Evolutionary conservation across 1,284 basidiomycete genomes (phyloP).

Genomic region (Volvariella surrecta): DNA sequence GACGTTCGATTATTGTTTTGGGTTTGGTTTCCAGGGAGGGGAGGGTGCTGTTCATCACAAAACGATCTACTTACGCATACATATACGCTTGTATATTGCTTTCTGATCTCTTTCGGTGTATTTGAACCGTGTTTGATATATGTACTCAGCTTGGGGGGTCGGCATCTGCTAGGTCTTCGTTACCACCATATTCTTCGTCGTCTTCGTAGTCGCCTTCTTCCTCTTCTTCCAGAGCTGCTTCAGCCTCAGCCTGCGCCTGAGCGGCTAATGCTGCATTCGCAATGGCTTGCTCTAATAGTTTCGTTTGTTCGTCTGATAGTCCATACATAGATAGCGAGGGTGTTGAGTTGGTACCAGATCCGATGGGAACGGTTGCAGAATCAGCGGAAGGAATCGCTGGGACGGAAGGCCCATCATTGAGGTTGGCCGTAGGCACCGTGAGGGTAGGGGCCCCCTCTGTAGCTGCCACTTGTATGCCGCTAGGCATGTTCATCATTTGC

Average conservation of each 20-base stretch:
- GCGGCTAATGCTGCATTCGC: conserved; percentile 62
- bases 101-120: not conserved
- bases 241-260: conserved; percentile 66
- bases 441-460: not conserved
- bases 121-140: not conserved
- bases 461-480: conserved; percentile 2
- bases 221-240: conserved; percentile 61
- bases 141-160: conserved; percentile 5
- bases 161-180: conserved; percentile 14
- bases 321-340: conserved; percentile 52
- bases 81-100: not conserved
- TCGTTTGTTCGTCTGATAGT: conserved; percentile 61
- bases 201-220: conserved; percentile 43
- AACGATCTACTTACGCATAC: not conserved
- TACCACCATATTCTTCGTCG: conserved; percentile 27
- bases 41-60: not conserved
- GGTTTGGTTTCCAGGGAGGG: not conserved
- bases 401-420: not conserved
- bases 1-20: not conserved
- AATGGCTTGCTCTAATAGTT: conserved; percentile 58
- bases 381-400: not conserved
- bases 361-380: not conserved
- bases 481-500: conserved; percentile 36
- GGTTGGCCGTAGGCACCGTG: conserved; percentile 7
- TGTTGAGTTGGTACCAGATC: not conserved